A percentile compares a stretch with the other conserved stretches of the same genome.
These are phyloP conservation scores for Tillandsia leiboldiana DNA, from an alignment of 176 grass and related monocot species.

Conservation along the genomic window DNA sequence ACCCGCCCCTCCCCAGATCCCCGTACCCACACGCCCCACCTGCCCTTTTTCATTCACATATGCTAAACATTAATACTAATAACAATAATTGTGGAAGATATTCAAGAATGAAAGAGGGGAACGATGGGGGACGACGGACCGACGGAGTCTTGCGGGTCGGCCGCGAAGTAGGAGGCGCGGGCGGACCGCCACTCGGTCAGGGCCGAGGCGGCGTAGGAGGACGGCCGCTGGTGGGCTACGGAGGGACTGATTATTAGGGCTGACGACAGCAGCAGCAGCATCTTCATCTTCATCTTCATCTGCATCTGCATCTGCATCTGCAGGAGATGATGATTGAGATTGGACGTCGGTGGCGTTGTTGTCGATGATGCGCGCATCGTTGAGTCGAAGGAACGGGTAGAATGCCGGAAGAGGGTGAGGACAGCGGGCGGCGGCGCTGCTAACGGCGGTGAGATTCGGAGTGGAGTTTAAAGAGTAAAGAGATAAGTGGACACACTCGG, in stretches of 20 bases:
- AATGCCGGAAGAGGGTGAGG: no score
- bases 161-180: slow-evolving; percentile 89
- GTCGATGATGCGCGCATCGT: no score
- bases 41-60: slow-evolving; percentile 9
- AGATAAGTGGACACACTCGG: no score
- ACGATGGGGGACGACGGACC: slow-evolving; percentile 26
- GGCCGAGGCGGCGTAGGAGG: slow-evolving; percentile 42
- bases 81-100: slow-evolving; percentile 6
- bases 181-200: slow-evolving; percentile 89
- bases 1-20: slow-evolving; percentile 85
- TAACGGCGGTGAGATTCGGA: no score
- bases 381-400: no score
- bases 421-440: no score
- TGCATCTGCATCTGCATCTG: not conserved
- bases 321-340: slow-evolving; percentile 2
- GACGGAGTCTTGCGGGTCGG: slow-evolving; percentile 83
- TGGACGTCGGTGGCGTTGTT: not conserved
- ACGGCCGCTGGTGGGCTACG: slow-evolving; percentile 40
- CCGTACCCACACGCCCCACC: slow-evolving; percentile 93
- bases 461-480: no score
- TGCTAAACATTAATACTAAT: no score
- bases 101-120: not conserved
- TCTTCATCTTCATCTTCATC: slow-evolving; percentile 21
- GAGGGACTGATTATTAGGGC: not conserved
- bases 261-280: slow-evolving; percentile 17